These are phyloP conservation scores for Nothophytophthora sp. DNA, from an alignment of 352 stramenopile species.

Conservation along the genomic window DNA sequence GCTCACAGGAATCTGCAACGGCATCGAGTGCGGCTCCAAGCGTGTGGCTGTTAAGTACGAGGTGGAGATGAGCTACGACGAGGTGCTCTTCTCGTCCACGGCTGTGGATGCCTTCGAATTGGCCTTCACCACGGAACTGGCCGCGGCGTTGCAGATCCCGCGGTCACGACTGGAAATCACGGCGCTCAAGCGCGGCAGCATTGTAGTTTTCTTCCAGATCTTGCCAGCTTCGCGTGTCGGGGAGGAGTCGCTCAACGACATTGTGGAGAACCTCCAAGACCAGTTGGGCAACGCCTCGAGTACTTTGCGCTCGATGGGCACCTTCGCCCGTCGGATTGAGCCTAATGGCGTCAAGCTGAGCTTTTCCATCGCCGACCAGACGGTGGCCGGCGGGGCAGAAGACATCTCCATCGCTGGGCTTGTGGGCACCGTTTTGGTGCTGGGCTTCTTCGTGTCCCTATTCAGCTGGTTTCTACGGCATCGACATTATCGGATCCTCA, in stretches of 20 bases:
- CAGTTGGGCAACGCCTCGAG: conserved; percentile 60
- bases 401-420: conserved; percentile 70
- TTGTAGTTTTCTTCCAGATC: conserved; percentile 69
- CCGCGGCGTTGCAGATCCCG: conserved; percentile 59
- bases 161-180: conserved; percentile 57
- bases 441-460: conserved; percentile 53
- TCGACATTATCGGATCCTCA: conserved; percentile 50
- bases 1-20: conserved; percentile 68
- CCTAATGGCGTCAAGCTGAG: conserved; percentile 58
- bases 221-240: conserved; percentile 55
- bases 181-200: conserved; percentile 54
- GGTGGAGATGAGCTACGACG: conserved; percentile 77
- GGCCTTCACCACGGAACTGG: conserved; percentile 68
- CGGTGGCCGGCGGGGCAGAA: conserved; percentile 52
- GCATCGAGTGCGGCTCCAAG: conserved; percentile 76
- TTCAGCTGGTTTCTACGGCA: conserved; percentile 65
- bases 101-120: conserved; percentile 55
- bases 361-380: conserved; percentile 71
- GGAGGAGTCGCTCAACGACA: conserved; percentile 69
- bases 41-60: conserved; percentile 66
- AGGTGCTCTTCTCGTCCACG: conserved; percentile 64
- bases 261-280: conserved; percentile 62
- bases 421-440: conserved; percentile 59
- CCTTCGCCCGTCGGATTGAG: conserved; percentile 66
- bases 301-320: conserved; percentile 61